A percentile compares a stretch with the other conserved stretches of the same genome.
Evolutionary conservation across 257 asterid genomes (phyloP).

Genomic region (Apocynum venetum): DNA sequence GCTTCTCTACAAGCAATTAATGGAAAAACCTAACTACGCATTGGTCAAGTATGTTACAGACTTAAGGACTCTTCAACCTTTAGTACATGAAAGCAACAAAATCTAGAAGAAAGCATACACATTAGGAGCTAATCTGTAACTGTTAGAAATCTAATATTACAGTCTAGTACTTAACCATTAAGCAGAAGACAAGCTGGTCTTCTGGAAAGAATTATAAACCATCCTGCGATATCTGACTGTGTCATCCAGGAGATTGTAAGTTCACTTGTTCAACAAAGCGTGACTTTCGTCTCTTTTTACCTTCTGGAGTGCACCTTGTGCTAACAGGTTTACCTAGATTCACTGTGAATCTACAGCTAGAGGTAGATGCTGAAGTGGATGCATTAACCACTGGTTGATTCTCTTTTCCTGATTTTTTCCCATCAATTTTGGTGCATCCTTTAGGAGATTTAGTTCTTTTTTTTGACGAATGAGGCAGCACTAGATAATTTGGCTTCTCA

Average conservation of each 20-base stretch:
- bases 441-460: slow-evolving; percentile 66
- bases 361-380: slow-evolving; percentile 42
- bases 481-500: slow-evolving; percentile 31
- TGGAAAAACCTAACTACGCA: neutral
- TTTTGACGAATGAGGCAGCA: slow-evolving; percentile 41
- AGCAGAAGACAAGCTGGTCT: neutral
- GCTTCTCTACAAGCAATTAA: neutral
- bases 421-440: slow-evolving; percentile 22
- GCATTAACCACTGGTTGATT: slow-evolving; percentile 26
- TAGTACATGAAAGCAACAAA: neutral
- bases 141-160: slow-evolving; percentile 2
- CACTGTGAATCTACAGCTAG: slow-evolving; percentile 34
- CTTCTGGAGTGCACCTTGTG: slow-evolving; percentile 55
- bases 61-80: neutral
- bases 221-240: neutral
- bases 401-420: slow-evolving; percentile 43
- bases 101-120: neutral
- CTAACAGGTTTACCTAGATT: slow-evolving; percentile 41
- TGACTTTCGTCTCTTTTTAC: slow-evolving; percentile 73
- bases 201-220: neutral
- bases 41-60: slow-evolving; percentile 4
- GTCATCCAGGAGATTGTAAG: slow-evolving; percentile 41
- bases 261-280: slow-evolving; percentile 42
- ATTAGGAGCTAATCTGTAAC: neutral
- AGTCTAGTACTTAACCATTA: neutral